Evolutionary conservation across 2,329 filamentous ascomycete genomes (phyloP).

Genomic region (Trichophyton simii): DNA sequence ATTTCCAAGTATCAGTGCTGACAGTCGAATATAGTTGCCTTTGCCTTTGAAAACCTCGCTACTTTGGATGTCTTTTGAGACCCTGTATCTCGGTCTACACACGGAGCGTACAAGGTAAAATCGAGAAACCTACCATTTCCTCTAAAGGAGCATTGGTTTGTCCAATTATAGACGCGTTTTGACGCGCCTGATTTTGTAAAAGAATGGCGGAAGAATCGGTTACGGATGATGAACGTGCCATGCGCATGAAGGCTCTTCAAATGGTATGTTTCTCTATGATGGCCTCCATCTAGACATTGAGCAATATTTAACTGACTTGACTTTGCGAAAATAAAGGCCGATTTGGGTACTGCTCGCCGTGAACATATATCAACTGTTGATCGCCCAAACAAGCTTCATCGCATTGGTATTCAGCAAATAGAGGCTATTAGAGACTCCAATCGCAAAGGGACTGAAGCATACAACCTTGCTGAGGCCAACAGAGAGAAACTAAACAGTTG

Average conservation of each 20-base stretch:
- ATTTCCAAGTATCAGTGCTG: not conserved
- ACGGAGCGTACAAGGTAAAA: no score
- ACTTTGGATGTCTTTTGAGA: not conserved
- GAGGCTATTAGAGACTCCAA: slow-evolving; percentile 22
- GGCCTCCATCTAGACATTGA: not conserved
- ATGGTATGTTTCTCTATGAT: slow-evolving; percentile 16
- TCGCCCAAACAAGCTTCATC: slow-evolving; percentile 8
- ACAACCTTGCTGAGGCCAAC: slow-evolving; percentile 19
- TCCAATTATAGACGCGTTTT: not conserved
- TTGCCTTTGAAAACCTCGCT: not conserved
- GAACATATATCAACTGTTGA: slow-evolving; percentile 27
- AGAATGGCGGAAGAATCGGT: slow-evolving; percentile 10
- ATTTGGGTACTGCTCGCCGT: slow-evolving; percentile 27
- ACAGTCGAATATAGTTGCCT: not conserved
- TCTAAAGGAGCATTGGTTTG: not conserved
- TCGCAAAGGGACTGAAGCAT: slow-evolving; percentile 19
- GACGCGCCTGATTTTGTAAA: not conserved
- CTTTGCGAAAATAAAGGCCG: slow-evolving; percentile 18
- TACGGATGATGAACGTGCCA: slow-evolving; percentile 11
- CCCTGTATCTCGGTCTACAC: not conserved
- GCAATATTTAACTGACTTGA: not conserved
- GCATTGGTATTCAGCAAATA: slow-evolving; percentile 17
- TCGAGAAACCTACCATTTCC: not conserved
- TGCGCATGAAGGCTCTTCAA: slow-evolving; percentile 19
- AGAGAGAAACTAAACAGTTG: slow-evolving; percentile 20